Evolutionary conservation across 306 rosid genomes (phyloP), one percentile per base, ranked within the genome.

Genomic region (Geum urbanum): DNA sequence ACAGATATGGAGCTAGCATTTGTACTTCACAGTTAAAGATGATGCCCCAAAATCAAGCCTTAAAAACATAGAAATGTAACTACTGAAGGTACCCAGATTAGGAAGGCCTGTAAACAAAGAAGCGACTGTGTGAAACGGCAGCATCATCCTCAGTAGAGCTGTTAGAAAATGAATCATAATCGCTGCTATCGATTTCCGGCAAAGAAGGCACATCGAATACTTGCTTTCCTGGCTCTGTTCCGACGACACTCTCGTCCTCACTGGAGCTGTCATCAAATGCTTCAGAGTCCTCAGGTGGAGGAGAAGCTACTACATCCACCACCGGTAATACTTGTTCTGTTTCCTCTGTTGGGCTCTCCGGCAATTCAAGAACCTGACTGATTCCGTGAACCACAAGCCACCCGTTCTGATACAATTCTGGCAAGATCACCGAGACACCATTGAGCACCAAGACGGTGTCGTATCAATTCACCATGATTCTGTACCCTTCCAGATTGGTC

Each of bases 341-440:
- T 50, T 59, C 27, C 12, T 57, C 48, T 5, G 5, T 66, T 44
- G 27, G 57, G 6, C 59, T 35, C 51, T 71, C 59, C 15, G 66
- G 56, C 2, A n/a, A 62, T 0, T 76, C 74, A 32, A 83, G 84
- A 71, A 80, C 56, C 6, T 62, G 74, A 9, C 63, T 53, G 22
- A 80, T 52, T 7, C 84, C 84, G 74, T 83, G 84, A 72, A 80
- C 80, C 32, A 77, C 72, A 10, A 87, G 74, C 80, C 89, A 74
- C 0, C 74, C 72, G 32, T 70, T 78, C 47, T 3, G 18, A 32
- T 80, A 78, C 77, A 82, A 22, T 12, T 84, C 87, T 0, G 83
- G 89, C n/a, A 73, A 73, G 13, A 61, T 41, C 43, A 87, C 85
- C 16, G 67, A 22, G 5, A 73, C 77, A 3, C 79, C 82, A 43